phyloP scores from a whole-genome alignment of 768 basidiomycete genomes.

The Suillus luteus region DNA sequence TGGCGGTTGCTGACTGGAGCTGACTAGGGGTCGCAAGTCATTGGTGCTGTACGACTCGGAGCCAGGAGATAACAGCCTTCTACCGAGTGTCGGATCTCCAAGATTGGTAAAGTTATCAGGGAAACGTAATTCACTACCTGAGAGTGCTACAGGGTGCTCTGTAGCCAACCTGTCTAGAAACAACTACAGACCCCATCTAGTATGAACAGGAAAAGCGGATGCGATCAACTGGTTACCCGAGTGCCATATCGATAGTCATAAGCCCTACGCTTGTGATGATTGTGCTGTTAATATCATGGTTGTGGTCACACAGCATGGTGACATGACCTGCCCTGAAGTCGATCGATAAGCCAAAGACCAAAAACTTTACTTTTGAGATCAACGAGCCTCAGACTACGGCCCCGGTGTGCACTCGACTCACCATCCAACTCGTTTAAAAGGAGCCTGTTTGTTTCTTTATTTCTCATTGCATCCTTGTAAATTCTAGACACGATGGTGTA shows the following conservation, averaged over 20 bases:
- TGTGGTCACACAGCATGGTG: neutral
- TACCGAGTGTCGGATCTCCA: no score
- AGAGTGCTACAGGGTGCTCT: no score
- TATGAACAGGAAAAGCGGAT: neutral
- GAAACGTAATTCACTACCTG: no score
- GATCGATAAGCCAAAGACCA: conserved; percentile 43
- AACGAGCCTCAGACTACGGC: conserved; percentile 23
- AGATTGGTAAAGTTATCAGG: no score
- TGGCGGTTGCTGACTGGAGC: neutral
- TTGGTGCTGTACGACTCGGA: no score
- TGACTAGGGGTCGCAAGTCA: no score
- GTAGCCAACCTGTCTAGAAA: no score
- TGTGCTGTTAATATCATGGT: neutral
- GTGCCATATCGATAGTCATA: neutral
- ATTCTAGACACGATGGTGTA: conserved; percentile 79
- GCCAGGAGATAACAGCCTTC: no score
- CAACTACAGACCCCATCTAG: no score
- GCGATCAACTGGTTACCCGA: neutral
- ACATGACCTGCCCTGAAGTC: conserved; percentile 43
- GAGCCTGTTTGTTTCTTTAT: conserved; percentile 25
- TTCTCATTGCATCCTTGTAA: conserved; percentile 32
- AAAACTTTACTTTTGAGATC: conserved; percentile 20
- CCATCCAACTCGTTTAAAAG: conserved; percentile 14
- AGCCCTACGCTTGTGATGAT: no score
- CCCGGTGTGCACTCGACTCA: conserved; percentile 32